Base-by-base conservation (phyloP, 2,329 filamentous ascomycete species). In the Annulohypoxylon truncatum region DNA sequence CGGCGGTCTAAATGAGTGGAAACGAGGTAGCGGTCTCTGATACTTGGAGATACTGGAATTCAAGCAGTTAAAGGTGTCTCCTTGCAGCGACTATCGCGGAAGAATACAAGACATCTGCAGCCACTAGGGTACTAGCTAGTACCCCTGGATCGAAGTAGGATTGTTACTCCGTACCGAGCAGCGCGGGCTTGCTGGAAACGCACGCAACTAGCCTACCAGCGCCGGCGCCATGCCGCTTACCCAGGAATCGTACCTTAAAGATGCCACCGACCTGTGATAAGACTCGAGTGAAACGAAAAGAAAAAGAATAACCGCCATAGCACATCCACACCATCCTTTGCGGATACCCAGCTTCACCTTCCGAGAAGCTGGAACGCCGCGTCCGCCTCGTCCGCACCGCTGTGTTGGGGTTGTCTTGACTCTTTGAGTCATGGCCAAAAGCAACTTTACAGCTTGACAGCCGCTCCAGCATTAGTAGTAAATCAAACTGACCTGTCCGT, bases 121-220 rank as follows among this genome's bases (percentile, higher is more conserved):
- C 10, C 40, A 47, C 9, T 35, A 9, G 35, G 50, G 54, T 58
- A 58, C 47, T 40, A 13, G 12, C 15, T 5, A 44, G 54, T 58
- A 58, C 12, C 54, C 54, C 54, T 31, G 20, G 12, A 35, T 24
- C 13, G 20, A 29, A 29, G 60, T 61, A 29, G 55, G 61, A 61
- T 59, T 48, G 55, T 50, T 56, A 67, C 54, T 66, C 54, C 40
- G 46, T 68, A 68, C 57, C 53, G 56, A 62, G 57, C 33, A 46
- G 50, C 20, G 57, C 57, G 54, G 65, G 46, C 56, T 61, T 44
- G 60, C 42, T 44, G 57, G 31, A 15, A 48, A 18, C 57, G 55
- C 38, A 61, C 50, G 66, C 62, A 66, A 60, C 57, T 53, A 66
- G 66, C 58, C 62, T 66, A 44, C 59, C 62, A 68, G 55, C 58